Percentiles rank a stretch among this genome's conserved stretches.
These are phyloP conservation scores for Discostella pseudostelligera DNA, from an alignment of 108 stramenopile species.

Conservation along the genomic window DNA sequence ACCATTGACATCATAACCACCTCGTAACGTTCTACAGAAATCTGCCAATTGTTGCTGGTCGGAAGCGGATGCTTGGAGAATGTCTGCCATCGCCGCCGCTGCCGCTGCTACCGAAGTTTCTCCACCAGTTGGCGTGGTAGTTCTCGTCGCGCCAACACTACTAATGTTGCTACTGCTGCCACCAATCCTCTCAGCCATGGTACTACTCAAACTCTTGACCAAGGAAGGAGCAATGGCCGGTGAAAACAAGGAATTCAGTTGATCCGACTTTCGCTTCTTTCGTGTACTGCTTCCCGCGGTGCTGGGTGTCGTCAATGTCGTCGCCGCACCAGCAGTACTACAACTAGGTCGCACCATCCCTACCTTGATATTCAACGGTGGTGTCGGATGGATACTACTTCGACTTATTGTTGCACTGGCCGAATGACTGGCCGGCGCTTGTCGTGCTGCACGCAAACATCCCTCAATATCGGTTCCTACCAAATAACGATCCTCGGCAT, in stretches of 20 bases:
- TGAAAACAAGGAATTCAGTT: slow-evolving; percentile 36
- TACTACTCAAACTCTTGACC: background rate
- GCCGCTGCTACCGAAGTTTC: no score
- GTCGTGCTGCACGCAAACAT: slow-evolving; percentile 59
- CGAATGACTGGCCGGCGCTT: slow-evolving; percentile 14
- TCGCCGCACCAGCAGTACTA: no score
- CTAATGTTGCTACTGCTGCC: background rate
- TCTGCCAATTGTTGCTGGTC: slow-evolving; percentile 49
- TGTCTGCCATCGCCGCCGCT: slow-evolving; percentile 7
- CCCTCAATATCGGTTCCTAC: slow-evolving; percentile 79
- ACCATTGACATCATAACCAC: slow-evolving; percentile 67
- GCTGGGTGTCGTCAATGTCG: slow-evolving; percentile 3
- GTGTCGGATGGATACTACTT: slow-evolving; percentile 4
- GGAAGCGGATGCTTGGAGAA: slow-evolving; percentile 22
- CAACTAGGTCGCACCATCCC: background rate
- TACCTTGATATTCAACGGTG: slow-evolving; percentile 13
- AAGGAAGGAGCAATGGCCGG: slow-evolving; percentile 32
- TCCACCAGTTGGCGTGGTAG: background rate
- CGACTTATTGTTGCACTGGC: background rate
- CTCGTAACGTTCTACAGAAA: slow-evolving; percentile 64
- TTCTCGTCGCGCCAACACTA: background rate
- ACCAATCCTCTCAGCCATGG: slow-evolving; percentile 5
- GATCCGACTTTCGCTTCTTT: slow-evolving; percentile 40
- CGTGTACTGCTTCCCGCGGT: background rate
- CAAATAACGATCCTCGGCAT: slow-evolving; percentile 53